Evolutionary conservation across 1,139 yeast genomes (phyloP), one percentile per base, ranked within the genome.

Genomic region (Maudiozyma humilis): DNA sequence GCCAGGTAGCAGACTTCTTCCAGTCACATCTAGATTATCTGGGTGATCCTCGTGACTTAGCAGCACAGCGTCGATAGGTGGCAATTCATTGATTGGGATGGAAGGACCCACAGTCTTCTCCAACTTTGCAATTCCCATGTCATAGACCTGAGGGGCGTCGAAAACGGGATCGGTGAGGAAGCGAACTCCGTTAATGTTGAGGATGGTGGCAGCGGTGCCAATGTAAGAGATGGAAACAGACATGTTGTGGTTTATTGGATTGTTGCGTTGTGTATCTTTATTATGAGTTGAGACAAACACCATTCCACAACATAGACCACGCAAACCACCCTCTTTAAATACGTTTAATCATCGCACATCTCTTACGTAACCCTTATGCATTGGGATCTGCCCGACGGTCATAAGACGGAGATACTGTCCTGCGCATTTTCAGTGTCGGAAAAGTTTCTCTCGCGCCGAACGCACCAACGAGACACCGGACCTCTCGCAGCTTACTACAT

Each of bases 21-120:
- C 41, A 2, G 32, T 17, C 6, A 8, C 12, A 32, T 38, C 41
- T 16, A 38, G 17, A n/a, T 38, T 38, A 19, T 38, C 36, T 16
- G 41, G 41, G 25, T 38, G 36, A 32, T 38, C 36, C 12, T 38
- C 41, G 16, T 38, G 41, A 19, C 41, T 32, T 8, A 38, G 13
- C 32, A 38, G 32, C 15, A 38, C 23, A 14, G 41, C 41, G 23
- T 31, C 36, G 4, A 32, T 38, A 12, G 36, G 36, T 8, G 41
- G 41, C 23, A 38, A 4, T 32, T 38, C 33, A 6, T 38, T 30
- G 15, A 38, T 32, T 14, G 18, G 31, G 5, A 38, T 10, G 32
- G 36, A 18, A n/a, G 41, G 41, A 10, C 23, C 31, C 8, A 38
- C 15, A 12, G 36, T 38, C 36, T 31, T 38, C 20, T 38, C 41